A percentile compares a stretch with the other conserved stretches of the same genome.
phyloP scores from a whole-genome alignment of 169 alveolate species.

The Cardiosporidium cionae region DNA sequence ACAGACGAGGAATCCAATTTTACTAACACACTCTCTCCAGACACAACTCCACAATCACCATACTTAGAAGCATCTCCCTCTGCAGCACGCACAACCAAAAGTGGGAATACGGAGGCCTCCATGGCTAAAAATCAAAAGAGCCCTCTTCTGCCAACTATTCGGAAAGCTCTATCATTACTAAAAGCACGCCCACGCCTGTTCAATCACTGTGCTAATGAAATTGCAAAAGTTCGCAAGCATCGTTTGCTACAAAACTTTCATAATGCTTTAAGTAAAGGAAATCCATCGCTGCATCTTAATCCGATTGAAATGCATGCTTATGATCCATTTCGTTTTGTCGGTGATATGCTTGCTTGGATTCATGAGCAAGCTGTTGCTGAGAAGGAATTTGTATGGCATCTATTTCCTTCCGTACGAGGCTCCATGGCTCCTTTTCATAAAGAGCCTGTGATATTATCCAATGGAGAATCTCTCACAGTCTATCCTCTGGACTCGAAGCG shows the following conservation, averaged over 20 bases:
- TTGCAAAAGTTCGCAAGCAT: not conserved
- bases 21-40: not conserved
- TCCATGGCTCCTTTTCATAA: too few species aligned
- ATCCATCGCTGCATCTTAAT: too few species aligned
- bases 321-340: not conserved
- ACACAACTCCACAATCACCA: not conserved
- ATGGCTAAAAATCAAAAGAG: not conserved
- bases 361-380: not conserved
- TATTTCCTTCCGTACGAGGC: not conserved
- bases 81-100: not conserved
- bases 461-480: too few species aligned
- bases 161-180: not conserved
- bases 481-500: too few species aligned
- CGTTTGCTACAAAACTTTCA: not conserved
- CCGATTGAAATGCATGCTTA: constrained; percentile 6
- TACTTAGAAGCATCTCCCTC: not conserved
- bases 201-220: not conserved
- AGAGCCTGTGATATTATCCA: too few species aligned
- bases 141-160: not conserved
- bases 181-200: not conserved
- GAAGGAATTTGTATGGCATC: not conserved
- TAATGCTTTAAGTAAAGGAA: not conserved
- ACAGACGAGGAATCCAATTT: not conserved
- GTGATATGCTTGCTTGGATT: constrained; percentile 6
- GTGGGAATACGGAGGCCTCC: not conserved